These are phyloP conservation scores for Solanum lycopersicoides DNA, from an alignment of 257 asterid species.

Conservation along the genomic window DNA sequence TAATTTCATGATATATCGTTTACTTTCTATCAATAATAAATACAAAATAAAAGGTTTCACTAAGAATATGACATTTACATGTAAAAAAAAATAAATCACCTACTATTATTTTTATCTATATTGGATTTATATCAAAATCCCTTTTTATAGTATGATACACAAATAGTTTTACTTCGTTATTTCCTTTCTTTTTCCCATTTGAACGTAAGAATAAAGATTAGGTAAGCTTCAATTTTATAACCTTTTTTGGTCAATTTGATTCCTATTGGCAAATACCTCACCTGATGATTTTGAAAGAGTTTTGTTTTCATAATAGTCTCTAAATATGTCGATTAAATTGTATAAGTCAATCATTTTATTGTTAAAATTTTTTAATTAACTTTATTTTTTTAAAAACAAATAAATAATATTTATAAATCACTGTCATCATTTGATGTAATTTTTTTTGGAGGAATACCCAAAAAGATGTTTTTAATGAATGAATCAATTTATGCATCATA, in stretches of 20 bases:
- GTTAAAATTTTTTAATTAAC: neutral
- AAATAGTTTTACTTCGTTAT: neutral
- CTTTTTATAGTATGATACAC: neutral
- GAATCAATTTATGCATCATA: neutral
- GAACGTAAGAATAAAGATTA: neutral
- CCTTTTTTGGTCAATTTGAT: neutral
- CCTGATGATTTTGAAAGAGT: neutral
- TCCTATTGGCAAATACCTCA: neutral
- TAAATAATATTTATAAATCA: neutral
- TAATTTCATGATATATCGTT: neutral
- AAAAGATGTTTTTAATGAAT: neutral
- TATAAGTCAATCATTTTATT: neutral
- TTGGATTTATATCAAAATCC: neutral
- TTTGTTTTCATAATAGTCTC: neutral
- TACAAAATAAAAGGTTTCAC: neutral
- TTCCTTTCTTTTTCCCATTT: neutral
- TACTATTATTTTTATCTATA: neutral
- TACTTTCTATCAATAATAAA: fast-evolving
- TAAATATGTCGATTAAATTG: neutral
- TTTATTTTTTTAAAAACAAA: neutral
- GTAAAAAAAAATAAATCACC: neutral
- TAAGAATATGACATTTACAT: neutral
- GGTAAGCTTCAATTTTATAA: neutral
- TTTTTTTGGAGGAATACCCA: neutral
- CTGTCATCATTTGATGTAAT: neutral